These are phyloP conservation scores for Penicillium sp. DNA, from an alignment of 2,329 filamentous ascomycete genomes.

Conservation along the genomic window DNA sequence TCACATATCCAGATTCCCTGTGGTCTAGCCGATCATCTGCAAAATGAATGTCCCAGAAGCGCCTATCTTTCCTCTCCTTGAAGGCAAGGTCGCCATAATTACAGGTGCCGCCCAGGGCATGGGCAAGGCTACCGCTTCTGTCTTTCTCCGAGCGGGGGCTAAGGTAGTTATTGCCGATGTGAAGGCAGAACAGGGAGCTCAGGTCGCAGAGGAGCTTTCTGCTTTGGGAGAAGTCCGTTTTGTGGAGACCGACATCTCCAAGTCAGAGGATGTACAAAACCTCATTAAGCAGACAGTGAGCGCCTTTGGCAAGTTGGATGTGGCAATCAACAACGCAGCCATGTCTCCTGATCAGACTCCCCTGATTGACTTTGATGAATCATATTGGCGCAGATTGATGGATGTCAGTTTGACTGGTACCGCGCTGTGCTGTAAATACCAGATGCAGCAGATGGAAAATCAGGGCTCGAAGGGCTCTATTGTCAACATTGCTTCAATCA, in stretches of 20 bases:
- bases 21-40: neutral
- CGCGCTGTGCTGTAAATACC: slow-evolving; percentile 32
- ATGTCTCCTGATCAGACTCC: slow-evolving; percentile 25
- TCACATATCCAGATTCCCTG: neutral
- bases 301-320: slow-evolving; percentile 42
- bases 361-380: slow-evolving; percentile 33
- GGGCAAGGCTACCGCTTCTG: slow-evolving; percentile 30
- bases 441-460: slow-evolving; percentile 45
- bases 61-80: slow-evolving; percentile 9
- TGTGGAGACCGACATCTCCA: slow-evolving; percentile 30
- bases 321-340: slow-evolving; percentile 47
- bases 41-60: neutral
- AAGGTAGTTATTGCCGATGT: slow-evolving; percentile 77
- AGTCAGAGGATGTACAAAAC: slow-evolving; percentile 30
- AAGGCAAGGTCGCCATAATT: slow-evolving; percentile 22
- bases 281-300: slow-evolving; percentile 35
- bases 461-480: slow-evolving; percentile 33
- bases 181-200: slow-evolving; percentile 47
- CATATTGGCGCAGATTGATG: slow-evolving; percentile 39
- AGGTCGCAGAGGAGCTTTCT: slow-evolving; percentile 13
- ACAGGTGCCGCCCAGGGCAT: slow-evolving; percentile 35
- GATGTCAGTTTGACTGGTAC: slow-evolving; percentile 45
- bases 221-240: slow-evolving; percentile 24
- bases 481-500: slow-evolving; percentile 46
- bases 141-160: slow-evolving; percentile 78